These are phyloP conservation scores for Gentiana dahurica DNA, from an alignment of 257 asterid species.

Conservation along the genomic window DNA sequence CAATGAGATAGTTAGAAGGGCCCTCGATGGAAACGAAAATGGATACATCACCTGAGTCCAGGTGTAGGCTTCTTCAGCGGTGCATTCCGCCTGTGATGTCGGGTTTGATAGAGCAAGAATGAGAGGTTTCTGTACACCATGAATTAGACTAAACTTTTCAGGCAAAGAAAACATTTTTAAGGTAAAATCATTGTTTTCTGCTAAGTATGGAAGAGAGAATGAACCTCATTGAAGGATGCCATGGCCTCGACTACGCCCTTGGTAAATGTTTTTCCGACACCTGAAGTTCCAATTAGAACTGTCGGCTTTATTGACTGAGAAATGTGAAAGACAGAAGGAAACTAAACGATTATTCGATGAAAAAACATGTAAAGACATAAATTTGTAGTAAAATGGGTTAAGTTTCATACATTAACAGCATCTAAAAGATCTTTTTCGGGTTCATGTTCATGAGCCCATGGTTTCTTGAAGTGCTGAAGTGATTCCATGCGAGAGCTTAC, in stretches of 20 bases:
- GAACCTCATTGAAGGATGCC: slow-evolving; percentile 75
- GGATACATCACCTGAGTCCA: slow-evolving; percentile 61
- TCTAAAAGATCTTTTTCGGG: slow-evolving; percentile 59
- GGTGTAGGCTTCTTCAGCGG: slow-evolving; percentile 89
- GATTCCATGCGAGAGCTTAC: slow-evolving; percentile 69
- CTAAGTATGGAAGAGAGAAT: slow-evolving; percentile 3
- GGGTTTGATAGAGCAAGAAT: slow-evolving; percentile 87
- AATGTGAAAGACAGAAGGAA: slow-evolving; percentile 6
- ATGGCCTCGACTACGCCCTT: slow-evolving; percentile 76
- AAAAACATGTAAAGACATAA: background rate
- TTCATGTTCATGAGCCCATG: slow-evolving; percentile 91
- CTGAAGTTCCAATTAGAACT: slow-evolving; percentile 85
- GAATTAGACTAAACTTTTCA: slow-evolving; percentile 4
- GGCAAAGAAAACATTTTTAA: background rate
- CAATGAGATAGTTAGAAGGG: background rate
- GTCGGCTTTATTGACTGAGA: slow-evolving; percentile 70
- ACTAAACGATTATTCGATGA: background rate
- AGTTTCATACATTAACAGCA: slow-evolving; percentile 59
- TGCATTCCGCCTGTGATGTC: slow-evolving; percentile 87
- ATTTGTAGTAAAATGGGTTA: slow-evolving; percentile 2
- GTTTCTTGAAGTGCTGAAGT: slow-evolving; percentile 80
- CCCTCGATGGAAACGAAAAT: background rate
- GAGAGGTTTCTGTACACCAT: slow-evolving; percentile 56
- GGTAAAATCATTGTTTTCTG: background rate
- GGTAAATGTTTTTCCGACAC: slow-evolving; percentile 73